Evolutionary conservation across 306 rosid genomes (phyloP), one percentile per base, ranked within the genome.

Genomic region (Pyrus bretschneideri): DNA sequence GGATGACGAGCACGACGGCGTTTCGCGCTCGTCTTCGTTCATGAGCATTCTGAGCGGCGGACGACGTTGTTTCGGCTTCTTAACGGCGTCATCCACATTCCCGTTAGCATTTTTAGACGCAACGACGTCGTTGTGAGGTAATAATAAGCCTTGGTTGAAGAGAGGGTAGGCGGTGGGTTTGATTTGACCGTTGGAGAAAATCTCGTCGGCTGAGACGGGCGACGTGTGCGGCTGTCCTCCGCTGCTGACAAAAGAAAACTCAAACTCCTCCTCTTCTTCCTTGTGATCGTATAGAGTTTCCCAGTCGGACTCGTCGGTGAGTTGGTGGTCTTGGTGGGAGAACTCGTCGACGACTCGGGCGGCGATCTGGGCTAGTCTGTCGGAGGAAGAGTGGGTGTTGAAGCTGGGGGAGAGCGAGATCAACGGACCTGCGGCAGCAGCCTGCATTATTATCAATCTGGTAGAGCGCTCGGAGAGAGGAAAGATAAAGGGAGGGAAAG

Each of bases 101-200:
- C 75, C 74, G 80, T 72, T 86, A 6, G 31, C 40, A 3, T 62
- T 62, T 46, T 27, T 9, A 0, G 58, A 30, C 2, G 51, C 6
- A 1, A 29, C 45, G 19, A 10, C 42, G 22, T 23, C 76, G 12
- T 51, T 40, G 27, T 70, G 40, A 25, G 29, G 21, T 38, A 81
- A 62, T 38, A 88, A 88, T 22, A 87, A 31, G 33, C 30, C 35
- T 58, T 67, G 88, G 78, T 83, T 82, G 85, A 88, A 88, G 68
- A 88, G 69, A 4, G 98, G 97, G 79, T 87, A 91, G 2, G 71
- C 63, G 13, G 55, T 51, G 1, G 98, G 93, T 67, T 57, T 85
- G 87, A 96, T 96, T 51, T 83, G 96, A 23, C 99, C 99, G 81
- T 92, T 87, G 68, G 44, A 83, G 85, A 95, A 95, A 77, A 95